phyloP scores from a whole-genome alignment of 2,329 filamentous ascomycete species.

The Sporothrix variecibatus region DNA sequence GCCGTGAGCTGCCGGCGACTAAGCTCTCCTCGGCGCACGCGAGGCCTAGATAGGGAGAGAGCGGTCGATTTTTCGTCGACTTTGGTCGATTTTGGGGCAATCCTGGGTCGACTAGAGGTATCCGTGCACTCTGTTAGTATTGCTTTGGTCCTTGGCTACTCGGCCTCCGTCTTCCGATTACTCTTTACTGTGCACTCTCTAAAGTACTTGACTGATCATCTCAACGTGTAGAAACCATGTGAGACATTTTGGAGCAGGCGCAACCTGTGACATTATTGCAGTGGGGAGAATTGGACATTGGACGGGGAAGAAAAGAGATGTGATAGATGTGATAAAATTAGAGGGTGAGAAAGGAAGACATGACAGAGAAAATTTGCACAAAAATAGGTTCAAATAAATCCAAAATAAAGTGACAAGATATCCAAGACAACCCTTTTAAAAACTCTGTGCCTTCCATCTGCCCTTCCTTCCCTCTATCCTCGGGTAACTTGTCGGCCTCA shows the following conservation, averaged over 20 bases:
- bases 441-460: not conserved
- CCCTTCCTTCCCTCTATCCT: not conserved
- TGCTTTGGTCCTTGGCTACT: not conserved
- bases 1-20: not conserved
- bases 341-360: not conserved
- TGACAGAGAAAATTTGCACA: not conserved
- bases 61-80: not conserved
- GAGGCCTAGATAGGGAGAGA: not conserved
- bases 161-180: not conserved
- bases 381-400: not conserved
- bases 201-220: not conserved
- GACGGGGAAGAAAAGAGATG: not conserved
- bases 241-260: slow-evolving; percentile 15
- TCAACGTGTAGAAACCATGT: not conserved
- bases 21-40: not conserved
- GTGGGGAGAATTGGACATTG: not conserved
- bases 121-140: not conserved
- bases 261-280: not conserved
- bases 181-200: not conserved
- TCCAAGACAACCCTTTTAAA: no score
- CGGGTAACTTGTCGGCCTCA: not conserved
- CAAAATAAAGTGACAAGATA: no score
- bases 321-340: not conserved
- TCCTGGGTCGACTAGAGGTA: not conserved
- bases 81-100: not conserved